Evolutionary conservation across 2,329 filamentous ascomycete species (phyloP).

Genomic region (Claviceps sp.): DNA sequence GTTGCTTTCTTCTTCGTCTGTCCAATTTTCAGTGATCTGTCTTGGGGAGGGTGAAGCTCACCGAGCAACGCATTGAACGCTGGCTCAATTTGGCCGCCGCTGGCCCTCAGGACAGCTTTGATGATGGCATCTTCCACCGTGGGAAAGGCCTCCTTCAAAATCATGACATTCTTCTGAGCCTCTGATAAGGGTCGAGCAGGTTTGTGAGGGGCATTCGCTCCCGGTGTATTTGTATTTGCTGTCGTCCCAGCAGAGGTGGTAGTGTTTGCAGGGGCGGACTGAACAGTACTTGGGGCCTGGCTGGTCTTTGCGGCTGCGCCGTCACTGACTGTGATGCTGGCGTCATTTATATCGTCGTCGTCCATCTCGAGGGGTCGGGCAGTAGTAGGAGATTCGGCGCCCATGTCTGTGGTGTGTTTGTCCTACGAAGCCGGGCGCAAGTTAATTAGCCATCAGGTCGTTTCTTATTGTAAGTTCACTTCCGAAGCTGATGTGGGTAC

Average conservation of each 20-base stretch:
- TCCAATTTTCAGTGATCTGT: not conserved
- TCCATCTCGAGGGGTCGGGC: slow-evolving; percentile 53
- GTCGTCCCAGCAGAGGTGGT: slow-evolving; percentile 17
- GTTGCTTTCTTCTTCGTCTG: too few species aligned
- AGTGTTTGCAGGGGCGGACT: slow-evolving; percentile 12
- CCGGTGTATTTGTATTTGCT: not conserved
- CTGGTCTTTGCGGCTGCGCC: slow-evolving; percentile 12
- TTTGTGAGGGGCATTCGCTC: slow-evolving; percentile 52
- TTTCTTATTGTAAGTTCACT: not conserved
- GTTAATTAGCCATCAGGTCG: slow-evolving; percentile 11
- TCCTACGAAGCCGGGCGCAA: slow-evolving; percentile 18
- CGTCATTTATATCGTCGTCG: slow-evolving; percentile 56
- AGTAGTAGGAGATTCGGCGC: slow-evolving; percentile 53
- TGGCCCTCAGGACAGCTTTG: slow-evolving; percentile 78
- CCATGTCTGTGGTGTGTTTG: slow-evolving; percentile 29
- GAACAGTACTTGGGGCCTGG: not conserved
- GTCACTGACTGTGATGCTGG: slow-evolving; percentile 34
- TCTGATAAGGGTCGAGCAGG: slow-evolving; percentile 74
- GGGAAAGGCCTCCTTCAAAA: slow-evolving; percentile 88
- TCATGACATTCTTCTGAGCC: slow-evolving; percentile 72
- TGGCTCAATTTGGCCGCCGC: slow-evolving; percentile 75
- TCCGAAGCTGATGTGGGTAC: slow-evolving; percentile 12
- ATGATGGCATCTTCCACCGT: slow-evolving; percentile 67
- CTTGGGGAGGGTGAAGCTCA: slow-evolving; percentile 20
- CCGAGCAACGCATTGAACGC: slow-evolving; percentile 91